A percentile compares a stretch with the other conserved stretches of the same genome.
phyloP scores from a whole-genome alignment of 2,329 filamentous ascomycete genomes.

The Karstenula rhodostoma region DNA sequence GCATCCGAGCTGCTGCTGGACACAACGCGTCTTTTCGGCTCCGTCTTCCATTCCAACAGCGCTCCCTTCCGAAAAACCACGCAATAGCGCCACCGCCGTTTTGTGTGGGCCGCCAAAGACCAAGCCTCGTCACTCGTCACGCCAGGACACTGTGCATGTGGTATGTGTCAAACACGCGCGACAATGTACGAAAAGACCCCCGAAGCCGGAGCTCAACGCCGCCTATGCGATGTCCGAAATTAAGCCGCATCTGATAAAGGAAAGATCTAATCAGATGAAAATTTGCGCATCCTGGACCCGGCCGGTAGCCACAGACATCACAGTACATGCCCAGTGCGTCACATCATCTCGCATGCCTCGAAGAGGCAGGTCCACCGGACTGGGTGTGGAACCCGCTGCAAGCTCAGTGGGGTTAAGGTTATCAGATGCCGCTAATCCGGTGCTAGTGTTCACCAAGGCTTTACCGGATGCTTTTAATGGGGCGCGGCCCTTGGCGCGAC shows the following conservation, averaged over 20 bases:
- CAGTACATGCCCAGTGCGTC: background rate
- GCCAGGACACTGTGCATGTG: background rate
- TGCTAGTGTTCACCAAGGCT: slow-evolving; percentile 22
- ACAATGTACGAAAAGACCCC: background rate
- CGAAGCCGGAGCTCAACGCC: background rate
- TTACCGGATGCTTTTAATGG: slow-evolving; percentile 44
- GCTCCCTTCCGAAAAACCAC: background rate
- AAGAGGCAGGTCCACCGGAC: slow-evolving; percentile 31
- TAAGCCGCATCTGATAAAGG: slow-evolving; percentile 14
- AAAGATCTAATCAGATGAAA: slow-evolving; percentile 13
- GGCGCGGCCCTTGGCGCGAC: slow-evolving; percentile 18
- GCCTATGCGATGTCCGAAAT: slow-evolving; percentile 13
- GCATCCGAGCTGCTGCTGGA: background rate
- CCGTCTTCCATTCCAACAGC: background rate
- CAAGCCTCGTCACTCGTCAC: no score
- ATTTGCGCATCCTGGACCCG: background rate
- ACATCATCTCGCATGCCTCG: slow-evolving; percentile 16
- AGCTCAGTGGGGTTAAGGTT: slow-evolving; percentile 30
- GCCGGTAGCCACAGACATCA: slow-evolving; percentile 12
- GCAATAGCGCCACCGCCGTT: background rate
- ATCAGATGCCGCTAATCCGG: slow-evolving; percentile 42
- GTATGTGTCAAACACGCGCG: background rate
- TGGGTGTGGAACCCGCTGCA: slow-evolving; percentile 11
- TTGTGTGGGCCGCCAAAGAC: no score
- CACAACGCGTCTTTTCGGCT: background rate